These are phyloP conservation scores for Xanthoceras sorbifolium DNA, from an alignment of 345 rosid species.

Conservation along the genomic window DNA sequence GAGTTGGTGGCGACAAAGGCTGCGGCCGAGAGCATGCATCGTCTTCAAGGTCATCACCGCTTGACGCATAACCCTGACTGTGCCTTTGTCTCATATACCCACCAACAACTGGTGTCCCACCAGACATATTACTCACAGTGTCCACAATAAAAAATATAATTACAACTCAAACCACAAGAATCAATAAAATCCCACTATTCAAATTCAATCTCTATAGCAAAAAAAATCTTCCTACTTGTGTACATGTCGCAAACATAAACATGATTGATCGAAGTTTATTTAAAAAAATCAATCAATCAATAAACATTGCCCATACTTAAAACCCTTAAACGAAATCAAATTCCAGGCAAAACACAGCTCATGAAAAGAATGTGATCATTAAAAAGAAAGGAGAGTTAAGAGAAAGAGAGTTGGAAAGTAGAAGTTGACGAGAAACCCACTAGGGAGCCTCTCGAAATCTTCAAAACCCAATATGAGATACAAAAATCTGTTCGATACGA, in stretches of 20 bases:
- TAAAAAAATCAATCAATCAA: background rate
- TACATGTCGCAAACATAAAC: constrained; percentile 3
- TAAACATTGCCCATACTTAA: background rate
- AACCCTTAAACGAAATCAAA: constrained; percentile 19
- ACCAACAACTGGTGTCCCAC: constrained; percentile 88
- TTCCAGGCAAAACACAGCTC: constrained; percentile 17
- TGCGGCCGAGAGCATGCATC: constrained; percentile 85
- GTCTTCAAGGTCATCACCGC: constrained; percentile 89
- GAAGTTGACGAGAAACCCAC: constrained; percentile 23
- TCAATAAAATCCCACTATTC: constrained; percentile 19
- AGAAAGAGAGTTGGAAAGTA: background rate
- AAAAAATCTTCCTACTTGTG: background rate
- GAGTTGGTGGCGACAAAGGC: constrained; percentile 43
- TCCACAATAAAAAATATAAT: background rate
- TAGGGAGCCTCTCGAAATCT: constrained; percentile 4
- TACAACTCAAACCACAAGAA: background rate
- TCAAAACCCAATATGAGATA: constrained; percentile 30
- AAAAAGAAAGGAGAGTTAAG: background rate
- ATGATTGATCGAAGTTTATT: background rate
- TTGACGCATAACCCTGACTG: constrained; percentile 87
- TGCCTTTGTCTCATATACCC: constrained; percentile 94
- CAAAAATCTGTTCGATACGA: constrained; percentile 27
- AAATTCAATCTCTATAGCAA: constrained; percentile 17
- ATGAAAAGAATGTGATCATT: constrained; percentile 4
- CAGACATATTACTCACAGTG: constrained; percentile 58